A percentile compares a stretch with the other conserved stretches of the same genome.
Evolutionary conservation across 2,329 filamentous ascomycete species (phyloP).

Genomic region (Chaetomium olivaceum): DNA sequence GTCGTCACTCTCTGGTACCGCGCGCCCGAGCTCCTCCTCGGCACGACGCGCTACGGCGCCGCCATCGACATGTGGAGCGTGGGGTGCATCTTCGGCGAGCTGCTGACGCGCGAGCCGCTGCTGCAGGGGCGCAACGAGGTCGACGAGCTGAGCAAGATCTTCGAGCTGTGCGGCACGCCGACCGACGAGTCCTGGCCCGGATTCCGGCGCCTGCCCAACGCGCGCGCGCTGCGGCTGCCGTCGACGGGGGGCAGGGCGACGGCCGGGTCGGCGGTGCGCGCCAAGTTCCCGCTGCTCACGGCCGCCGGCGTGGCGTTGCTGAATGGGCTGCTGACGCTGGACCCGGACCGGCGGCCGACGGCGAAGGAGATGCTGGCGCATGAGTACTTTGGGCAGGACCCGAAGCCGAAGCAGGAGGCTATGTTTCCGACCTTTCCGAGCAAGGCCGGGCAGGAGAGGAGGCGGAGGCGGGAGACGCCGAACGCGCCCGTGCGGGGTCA

Average conservation of each 20-base stretch:
- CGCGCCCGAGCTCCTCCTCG: constrained; percentile 84
- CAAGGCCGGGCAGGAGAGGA: constrained; percentile 87
- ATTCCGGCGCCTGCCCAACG: constrained; percentile 85
- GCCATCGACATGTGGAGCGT: constrained; percentile 94
- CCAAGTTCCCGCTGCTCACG: constrained; percentile 80
- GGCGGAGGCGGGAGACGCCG: constrained; percentile 71
- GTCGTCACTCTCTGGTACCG: constrained; percentile 99
- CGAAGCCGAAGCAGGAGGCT: constrained; percentile 82
- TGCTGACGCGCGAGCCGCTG: constrained; percentile 78
- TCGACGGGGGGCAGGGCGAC: not conserved
- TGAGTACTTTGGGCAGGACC: constrained; percentile 84
- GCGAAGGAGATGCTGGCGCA: constrained; percentile 75
- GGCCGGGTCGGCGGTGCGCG: constrained; percentile 60
- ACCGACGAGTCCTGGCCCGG: constrained; percentile 80
- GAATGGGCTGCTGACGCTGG: constrained; percentile 67
- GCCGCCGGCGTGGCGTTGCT: constrained; percentile 71
- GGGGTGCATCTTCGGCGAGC: constrained; percentile 92
- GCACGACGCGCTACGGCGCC: constrained; percentile 70
- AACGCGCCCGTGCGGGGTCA: constrained; percentile 80
- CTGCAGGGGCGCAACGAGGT: constrained; percentile 91
- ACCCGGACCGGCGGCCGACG: constrained; percentile 70
- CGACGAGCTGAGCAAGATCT: constrained; percentile 83
- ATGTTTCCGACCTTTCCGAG: constrained; percentile 98
- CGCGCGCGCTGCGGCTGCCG: constrained; percentile 73
- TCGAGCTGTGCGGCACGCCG: constrained; percentile 84